A percentile compares a stretch with the other conserved stretches of the same genome.
Evolutionary conservation across 164 flowering plant species (phyloP).

Genomic region (Umbellularia californica): DNA sequence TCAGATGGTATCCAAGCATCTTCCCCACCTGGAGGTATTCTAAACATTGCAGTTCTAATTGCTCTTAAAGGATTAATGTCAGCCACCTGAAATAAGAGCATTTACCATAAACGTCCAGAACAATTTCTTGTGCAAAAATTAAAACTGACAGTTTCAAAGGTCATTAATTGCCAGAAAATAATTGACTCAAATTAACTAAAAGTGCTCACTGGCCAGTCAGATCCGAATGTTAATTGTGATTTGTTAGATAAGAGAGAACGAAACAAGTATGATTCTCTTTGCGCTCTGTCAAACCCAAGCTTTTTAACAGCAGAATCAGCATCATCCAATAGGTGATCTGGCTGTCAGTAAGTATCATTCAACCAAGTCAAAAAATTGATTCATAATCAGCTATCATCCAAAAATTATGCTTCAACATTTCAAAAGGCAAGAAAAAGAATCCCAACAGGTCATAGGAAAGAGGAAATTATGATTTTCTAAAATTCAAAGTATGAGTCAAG

Average conservation of each 20-base stretch:
- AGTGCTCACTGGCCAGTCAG: conserved; percentile 94
- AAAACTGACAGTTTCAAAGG: neutral
- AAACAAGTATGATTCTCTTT: conserved; percentile 65
- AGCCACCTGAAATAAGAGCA: conserved; percentile 56
- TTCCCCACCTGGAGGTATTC: conserved; percentile 77
- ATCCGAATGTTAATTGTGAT: conserved; percentile 78
- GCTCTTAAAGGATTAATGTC: conserved; percentile 67
- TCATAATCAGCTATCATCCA: neutral
- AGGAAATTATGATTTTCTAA: neutral
- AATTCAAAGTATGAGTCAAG: neutral
- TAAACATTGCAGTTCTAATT: conserved; percentile 64
- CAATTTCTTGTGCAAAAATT: neutral
- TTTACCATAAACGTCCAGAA: neutral
- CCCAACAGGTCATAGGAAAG: neutral
- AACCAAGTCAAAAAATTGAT: conserved; percentile 1
- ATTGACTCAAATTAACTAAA: neutral
- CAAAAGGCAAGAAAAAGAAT: neutral
- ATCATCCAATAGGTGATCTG: conserved; percentile 87
- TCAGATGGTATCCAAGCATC: conserved; percentile 75
- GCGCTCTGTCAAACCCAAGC: conserved; percentile 73
- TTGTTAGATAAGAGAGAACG: conserved; percentile 55
- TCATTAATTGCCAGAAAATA: neutral
- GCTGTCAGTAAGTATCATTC: conserved; percentile 44
- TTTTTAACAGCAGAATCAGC: conserved; percentile 64
- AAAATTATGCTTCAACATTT: neutral